A percentile compares a stretch with the other conserved stretches of the same genome.
Evolutionary conservation across 352 stramenopile genomes (phyloP).

Genomic region (Globisporangium nodosum): DNA sequence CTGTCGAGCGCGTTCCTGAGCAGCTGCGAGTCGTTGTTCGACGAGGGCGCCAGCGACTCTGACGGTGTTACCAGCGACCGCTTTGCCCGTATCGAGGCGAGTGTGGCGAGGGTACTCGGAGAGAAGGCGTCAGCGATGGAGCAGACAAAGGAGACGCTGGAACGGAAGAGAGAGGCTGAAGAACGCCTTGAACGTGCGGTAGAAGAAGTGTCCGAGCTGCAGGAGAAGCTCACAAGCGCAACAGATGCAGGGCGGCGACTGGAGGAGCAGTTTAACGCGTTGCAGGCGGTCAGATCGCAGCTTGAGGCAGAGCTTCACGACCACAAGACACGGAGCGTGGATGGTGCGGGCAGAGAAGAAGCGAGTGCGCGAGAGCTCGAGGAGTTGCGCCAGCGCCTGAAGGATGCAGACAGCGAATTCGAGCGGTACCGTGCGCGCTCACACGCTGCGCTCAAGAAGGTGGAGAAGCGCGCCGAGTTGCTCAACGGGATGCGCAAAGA

Average conservation of each 20-base stretch:
- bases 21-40: background rate
- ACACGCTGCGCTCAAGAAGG: constrained; percentile 71
- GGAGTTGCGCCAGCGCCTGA: constrained; percentile 28
- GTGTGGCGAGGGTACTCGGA: background rate
- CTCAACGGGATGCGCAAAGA: constrained; percentile 78
- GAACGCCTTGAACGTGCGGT: background rate
- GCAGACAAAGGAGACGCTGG: constrained; percentile 13
- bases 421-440: constrained; percentile 62
- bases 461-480: constrained; percentile 73
- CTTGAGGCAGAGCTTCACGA: background rate
- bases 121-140: constrained; percentile 4
- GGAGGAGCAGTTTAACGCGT: background rate
- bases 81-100: background rate
- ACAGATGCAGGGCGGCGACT: background rate
- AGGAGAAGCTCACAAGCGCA: background rate
- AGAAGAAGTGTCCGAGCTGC: background rate
- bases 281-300: background rate
- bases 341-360: constrained; percentile 7
- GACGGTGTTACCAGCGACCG: background rate
- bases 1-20: constrained; percentile 1
- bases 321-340: constrained; percentile 10
- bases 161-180: constrained; percentile 10
- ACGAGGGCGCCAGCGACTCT: background rate
- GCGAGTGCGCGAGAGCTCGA: constrained; percentile 21
- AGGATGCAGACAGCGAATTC: constrained; percentile 41